Evolutionary conservation across 2,329 filamentous ascomycete genomes (phyloP).

Genomic region (Alternaria postmessia): DNA sequence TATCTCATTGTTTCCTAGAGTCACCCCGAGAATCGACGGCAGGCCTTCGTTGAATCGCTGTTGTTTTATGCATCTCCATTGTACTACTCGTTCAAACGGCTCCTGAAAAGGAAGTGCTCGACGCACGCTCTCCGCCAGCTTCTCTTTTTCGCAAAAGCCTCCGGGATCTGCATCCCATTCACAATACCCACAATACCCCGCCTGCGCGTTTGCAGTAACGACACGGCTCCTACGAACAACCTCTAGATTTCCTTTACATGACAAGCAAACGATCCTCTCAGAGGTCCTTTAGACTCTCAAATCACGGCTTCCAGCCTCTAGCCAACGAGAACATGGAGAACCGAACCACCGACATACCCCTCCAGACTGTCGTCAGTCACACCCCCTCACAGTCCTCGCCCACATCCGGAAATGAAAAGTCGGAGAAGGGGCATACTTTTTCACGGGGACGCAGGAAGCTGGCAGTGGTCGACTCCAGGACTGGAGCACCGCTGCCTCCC

Average conservation of each 20-base stretch:
- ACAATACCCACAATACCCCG: slow-evolving; percentile 9
- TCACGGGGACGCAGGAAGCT: slow-evolving; percentile 44
- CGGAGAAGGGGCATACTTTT: slow-evolving; percentile 53
- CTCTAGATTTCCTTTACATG: slow-evolving; percentile 25
- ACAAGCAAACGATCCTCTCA: slow-evolving; percentile 38
- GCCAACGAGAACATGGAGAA: slow-evolving; percentile 50
- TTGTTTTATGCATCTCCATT: slow-evolving; percentile 27
- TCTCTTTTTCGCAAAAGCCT: slow-evolving; percentile 22
- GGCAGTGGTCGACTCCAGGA: slow-evolving; percentile 41
- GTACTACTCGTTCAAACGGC: slow-evolving; percentile 24
- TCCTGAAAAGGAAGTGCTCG: slow-evolving; percentile 37
- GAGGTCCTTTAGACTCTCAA: slow-evolving; percentile 46
- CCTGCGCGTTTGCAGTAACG: slow-evolving; percentile 19
- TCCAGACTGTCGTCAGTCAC: slow-evolving; percentile 63
- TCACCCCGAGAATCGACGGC: slow-evolving; percentile 33
- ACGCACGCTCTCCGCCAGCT: slow-evolving; percentile 41
- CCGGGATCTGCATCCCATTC: slow-evolving; percentile 14
- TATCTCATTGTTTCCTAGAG: slow-evolving; percentile 27
- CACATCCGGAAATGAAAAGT: slow-evolving; percentile 40
- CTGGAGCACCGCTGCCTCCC: slow-evolving; percentile 30
- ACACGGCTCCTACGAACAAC: slow-evolving; percentile 21
- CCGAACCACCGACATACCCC: slow-evolving; percentile 68
- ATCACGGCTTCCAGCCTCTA: slow-evolving; percentile 49
- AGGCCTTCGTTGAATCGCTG: slow-evolving; percentile 44
- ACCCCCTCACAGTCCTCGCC: slow-evolving; percentile 48